Percentiles rank a stretch among this genome's conserved stretches.
Conservation (phyloP, 2,329 filamentous ascomycete genomes). For the Lachnellula arida region DNA sequence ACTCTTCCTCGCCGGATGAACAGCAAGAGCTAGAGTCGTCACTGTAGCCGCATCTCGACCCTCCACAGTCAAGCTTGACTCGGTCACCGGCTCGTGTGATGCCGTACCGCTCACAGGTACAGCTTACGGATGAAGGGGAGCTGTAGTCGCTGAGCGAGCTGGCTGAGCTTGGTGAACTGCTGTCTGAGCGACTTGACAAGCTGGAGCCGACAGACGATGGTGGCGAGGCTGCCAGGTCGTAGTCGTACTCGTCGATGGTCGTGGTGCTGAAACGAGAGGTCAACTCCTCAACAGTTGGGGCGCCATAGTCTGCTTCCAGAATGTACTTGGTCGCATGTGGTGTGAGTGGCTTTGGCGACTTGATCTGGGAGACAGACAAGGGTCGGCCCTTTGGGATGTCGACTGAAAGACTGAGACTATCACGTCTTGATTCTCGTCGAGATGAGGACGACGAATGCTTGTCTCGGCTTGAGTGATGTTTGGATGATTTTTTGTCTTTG, state of each 20-base stretch:
- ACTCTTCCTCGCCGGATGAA: slow-evolving; percentile 60
- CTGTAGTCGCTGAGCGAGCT: slow-evolving; percentile 69
- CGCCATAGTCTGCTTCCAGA: slow-evolving; percentile 73
- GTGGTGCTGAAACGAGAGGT: slow-evolving; percentile 65
- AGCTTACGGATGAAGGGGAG: slow-evolving; percentile 73
- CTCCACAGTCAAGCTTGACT: slow-evolving; percentile 94
- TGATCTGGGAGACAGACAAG: slow-evolving; percentile 82
- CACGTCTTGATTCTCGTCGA: slow-evolving; percentile 36
- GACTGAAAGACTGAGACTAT: slow-evolving; percentile 44
- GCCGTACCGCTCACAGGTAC: slow-evolving; percentile 93
- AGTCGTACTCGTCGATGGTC: slow-evolving; percentile 51
- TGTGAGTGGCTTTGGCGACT: slow-evolving; percentile 83
- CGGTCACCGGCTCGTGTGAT: slow-evolving; percentile 91
- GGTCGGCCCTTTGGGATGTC: slow-evolving; percentile 86
- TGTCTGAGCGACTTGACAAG: slow-evolving; percentile 68
- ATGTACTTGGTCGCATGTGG: slow-evolving; percentile 85
- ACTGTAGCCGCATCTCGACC: slow-evolving; percentile 77
- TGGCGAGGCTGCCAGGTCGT: slow-evolving; percentile 54
- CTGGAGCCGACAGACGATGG: slow-evolving; percentile 67
- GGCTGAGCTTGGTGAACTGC: slow-evolving; percentile 64
- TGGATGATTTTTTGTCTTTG: slow-evolving; percentile 37
- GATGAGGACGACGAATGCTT: slow-evolving; percentile 43
- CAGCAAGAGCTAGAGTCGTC: slow-evolving; percentile 68
- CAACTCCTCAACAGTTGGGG: slow-evolving; percentile 72
- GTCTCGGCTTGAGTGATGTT: slow-evolving; percentile 38